phyloP scores from a whole-genome alignment of 2,329 filamentous ascomycete species.

The Fusarium sambucinum region DNA sequence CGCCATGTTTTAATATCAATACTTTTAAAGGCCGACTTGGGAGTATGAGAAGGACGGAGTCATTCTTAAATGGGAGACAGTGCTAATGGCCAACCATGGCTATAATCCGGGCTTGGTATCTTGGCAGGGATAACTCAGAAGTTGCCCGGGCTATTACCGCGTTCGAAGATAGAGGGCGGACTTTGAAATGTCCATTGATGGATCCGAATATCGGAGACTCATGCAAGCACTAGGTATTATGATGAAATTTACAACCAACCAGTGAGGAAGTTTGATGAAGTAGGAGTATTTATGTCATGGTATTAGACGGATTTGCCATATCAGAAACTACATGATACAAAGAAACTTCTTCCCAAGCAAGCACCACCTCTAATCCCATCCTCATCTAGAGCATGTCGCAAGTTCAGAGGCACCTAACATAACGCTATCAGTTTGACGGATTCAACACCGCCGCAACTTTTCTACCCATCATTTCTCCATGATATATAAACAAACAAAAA shows the following conservation, averaged over 20 bases:
- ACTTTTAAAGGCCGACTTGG: background rate
- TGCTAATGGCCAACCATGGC: background rate
- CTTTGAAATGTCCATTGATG: slow-evolving; percentile 34
- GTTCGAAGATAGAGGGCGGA: slow-evolving; percentile 25
- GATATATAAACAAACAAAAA: slow-evolving; percentile 17
- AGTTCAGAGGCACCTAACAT: slow-evolving; percentile 9
- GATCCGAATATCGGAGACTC: slow-evolving; percentile 8
- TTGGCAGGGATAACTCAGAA: slow-evolving; percentile 12
- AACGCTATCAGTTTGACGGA: slow-evolving; percentile 7
- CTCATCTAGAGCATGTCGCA: slow-evolving; percentile 24
- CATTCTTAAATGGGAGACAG: slow-evolving; percentile 22
- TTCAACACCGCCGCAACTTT: slow-evolving; percentile 29
- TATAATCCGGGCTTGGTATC: slow-evolving; percentile 22
- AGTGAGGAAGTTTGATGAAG: background rate
- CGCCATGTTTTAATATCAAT: slow-evolving; percentile 10
- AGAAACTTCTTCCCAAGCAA: slow-evolving; percentile 18
- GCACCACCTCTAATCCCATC: slow-evolving; percentile 8
- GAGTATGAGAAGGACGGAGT: slow-evolving; percentile 9
- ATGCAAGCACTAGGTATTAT: background rate
- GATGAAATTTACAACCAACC: background rate
- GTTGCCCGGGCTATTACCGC: slow-evolving; percentile 44
- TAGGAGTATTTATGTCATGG: background rate
- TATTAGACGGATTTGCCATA: slow-evolving; percentile 19
- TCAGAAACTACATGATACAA: slow-evolving; percentile 34
- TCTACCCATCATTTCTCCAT: slow-evolving; percentile 25